Conservation (phyloP, 1,139 yeast genomes). For the Pichia sp. region DNA sequence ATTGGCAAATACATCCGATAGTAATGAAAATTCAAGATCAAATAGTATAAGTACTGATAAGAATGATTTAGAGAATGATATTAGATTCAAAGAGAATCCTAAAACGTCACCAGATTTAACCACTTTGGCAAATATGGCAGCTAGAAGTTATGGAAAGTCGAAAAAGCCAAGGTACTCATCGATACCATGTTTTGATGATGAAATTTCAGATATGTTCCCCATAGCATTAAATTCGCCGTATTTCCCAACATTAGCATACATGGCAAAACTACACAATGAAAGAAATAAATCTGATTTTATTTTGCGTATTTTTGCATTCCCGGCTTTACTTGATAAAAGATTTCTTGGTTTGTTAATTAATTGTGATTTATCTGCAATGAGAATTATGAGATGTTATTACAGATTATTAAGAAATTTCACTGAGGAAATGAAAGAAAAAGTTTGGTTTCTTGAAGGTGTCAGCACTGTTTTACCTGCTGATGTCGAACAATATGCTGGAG, state of each 20-base stretch:
- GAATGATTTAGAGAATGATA: not conserved
- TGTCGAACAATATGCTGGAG: constrained; percentile 79
- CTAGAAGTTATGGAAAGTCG: constrained; percentile 13
- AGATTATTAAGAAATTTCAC: constrained; percentile 75
- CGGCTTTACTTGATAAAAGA: constrained; percentile 78
- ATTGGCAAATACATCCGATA: constrained; percentile 23
- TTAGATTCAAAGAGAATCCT: not conserved
- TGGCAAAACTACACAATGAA: constrained; percentile 79
- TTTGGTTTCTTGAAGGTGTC: constrained; percentile 94
- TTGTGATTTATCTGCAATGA: constrained; percentile 82
- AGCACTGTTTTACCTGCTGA: constrained; percentile 78
- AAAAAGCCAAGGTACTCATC: constrained; percentile 43
- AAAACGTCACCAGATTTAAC: constrained; percentile 12
- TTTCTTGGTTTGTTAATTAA: constrained; percentile 71
- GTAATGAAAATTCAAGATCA: constrained; percentile 13
- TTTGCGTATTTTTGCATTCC: constrained; percentile 84
- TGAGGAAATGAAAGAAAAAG: constrained; percentile 78
- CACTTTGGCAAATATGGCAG: constrained; percentile 11
- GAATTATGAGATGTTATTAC: constrained; percentile 85
- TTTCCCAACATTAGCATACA: constrained; percentile 74
- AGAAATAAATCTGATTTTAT: constrained; percentile 81
- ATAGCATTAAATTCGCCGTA: constrained; percentile 80
- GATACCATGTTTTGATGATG: constrained; percentile 79
- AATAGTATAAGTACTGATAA: constrained; percentile 2
- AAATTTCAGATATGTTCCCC: constrained; percentile 80